Percentiles rank a stretch among this genome's conserved stretches.
Evolutionary conservation across 176 grass and related monocot genomes (phyloP).

Genomic region (Eleusine indica): DNA sequence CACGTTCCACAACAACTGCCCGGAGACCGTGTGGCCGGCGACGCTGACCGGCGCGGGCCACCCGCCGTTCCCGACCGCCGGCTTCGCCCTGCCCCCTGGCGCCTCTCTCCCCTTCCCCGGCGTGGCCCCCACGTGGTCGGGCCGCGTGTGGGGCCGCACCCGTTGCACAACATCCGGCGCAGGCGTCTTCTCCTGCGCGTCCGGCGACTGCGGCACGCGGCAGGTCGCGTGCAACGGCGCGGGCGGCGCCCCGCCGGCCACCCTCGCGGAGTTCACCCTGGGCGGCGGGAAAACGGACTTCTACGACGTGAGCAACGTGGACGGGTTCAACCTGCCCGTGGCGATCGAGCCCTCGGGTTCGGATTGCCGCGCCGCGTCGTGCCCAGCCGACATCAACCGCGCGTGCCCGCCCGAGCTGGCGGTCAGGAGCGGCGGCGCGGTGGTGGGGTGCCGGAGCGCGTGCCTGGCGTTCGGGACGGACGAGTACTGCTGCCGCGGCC

Average conservation of each 20-base stretch:
- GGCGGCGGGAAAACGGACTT: constrained; percentile 46
- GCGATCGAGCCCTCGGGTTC: constrained; percentile 12
- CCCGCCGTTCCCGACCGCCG: constrained; percentile 42
- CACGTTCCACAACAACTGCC: constrained; percentile 65
- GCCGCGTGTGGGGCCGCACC: constrained; percentile 58
- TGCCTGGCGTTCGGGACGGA: constrained; percentile 61
- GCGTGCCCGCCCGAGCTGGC: constrained; percentile 55
- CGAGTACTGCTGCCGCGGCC: constrained; percentile 59
- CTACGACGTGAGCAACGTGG: constrained; percentile 68
- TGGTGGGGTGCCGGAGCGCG: constrained; percentile 66
- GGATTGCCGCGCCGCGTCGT: constrained; percentile 20
- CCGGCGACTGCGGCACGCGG: constrained; percentile 57
- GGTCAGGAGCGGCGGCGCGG: not conserved
- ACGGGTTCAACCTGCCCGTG: constrained; percentile 70
- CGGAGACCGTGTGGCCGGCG: constrained; percentile 56
- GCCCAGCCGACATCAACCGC: constrained; percentile 47
- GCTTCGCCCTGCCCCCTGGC: constrained; percentile 45
- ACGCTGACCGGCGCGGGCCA: constrained; percentile 11
- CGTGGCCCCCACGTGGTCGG: constrained; percentile 48
- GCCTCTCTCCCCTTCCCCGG: constrained; percentile 10
- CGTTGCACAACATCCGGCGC: constrained; percentile 32
- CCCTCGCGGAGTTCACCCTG: constrained; percentile 61
- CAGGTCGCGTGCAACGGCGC: constrained; percentile 47
- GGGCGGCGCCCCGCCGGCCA: constrained; percentile 51
- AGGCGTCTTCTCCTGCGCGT: constrained; percentile 50